Evolutionary conservation across 805 yeast genomes (phyloP), one percentile per base, ranked within the genome.

Genomic region (Cyberlindnera maritima): DNA sequence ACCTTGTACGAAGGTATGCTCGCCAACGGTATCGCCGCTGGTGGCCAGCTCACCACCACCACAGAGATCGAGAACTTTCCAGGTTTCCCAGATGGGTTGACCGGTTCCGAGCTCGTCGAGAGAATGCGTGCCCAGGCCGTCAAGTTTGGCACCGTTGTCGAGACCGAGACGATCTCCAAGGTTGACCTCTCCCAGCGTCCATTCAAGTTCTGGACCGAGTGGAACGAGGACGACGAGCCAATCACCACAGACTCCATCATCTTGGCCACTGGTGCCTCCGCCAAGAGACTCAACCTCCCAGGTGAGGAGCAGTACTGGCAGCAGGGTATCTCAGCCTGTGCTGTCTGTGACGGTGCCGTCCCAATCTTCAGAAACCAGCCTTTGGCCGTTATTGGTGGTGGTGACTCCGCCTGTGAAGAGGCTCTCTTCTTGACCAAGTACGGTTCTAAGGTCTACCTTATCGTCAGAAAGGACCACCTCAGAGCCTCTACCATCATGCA

Each of bases 271-370:
- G 99, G 99, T 65, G 99, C 99, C 19, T 85, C 96, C 35, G 99
- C 99, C 49, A 89, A 85, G 78, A 88, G 99, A 76, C 78, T 94
- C 72, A 71, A 79, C 65, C 75, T 94, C 52, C 96, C 97, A 49
- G 99, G 99, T 61, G 99, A 94, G 75, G 98, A 94, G 57, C 78
- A 79, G 31, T 94, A 94, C 80, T 94, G 99, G 99, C 99, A 94
- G 76, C 86, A 85, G 68, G 99, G 99, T 69, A 94, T 94, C 58
- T 88, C 96, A 58, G 99, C 99, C 15, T 94, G 99, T 77, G 99
- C 99, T 35, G 99, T 94, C 53, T 94, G 99, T 74, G 99, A 94
- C 67, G 99, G 99, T 71, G 99, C 99, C 29, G 96, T 94, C 41
- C 99, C 99, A 60, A 91, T 94, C 60, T 94, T 94, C 77, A 88